phyloP scores from a whole-genome alignment of 2,329 filamentous ascomycete genomes.

The Shiraia bambusicola region DNA sequence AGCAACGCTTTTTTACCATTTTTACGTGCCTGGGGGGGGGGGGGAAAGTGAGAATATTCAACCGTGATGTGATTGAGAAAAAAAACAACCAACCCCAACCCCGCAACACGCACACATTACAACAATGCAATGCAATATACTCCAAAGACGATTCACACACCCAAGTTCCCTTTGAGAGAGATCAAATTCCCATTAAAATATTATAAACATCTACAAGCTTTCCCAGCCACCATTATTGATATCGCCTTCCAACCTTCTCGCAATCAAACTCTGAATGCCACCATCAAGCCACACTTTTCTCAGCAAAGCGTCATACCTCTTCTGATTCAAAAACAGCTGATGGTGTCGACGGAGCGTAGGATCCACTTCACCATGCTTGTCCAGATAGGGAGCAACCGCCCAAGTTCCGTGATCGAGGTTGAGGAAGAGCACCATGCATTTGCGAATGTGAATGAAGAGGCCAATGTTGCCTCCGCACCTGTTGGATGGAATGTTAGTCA shows the following conservation, averaged over 20 bases:
- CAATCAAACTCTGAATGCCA: conserved; percentile 84
- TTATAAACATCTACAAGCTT: conserved; percentile 51
- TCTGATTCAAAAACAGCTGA: conserved; percentile 90
- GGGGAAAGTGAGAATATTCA: too few relatives aligned
- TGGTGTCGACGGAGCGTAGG: conserved; percentile 81
- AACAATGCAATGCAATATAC: too few relatives aligned
- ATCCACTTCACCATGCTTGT: conserved; percentile 94
- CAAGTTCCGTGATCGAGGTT: conserved; percentile 82
- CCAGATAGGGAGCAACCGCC: conserved; percentile 86
- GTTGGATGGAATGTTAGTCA: too few relatives aligned
- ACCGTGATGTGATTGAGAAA: too few relatives aligned
- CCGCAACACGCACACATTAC: too few relatives aligned
- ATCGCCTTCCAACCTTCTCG: conserved; percentile 86
- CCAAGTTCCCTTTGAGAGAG: too few relatives aligned
- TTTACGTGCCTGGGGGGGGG: too few relatives aligned
- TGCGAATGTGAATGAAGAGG: conserved; percentile 95
- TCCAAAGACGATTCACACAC: too few relatives aligned
- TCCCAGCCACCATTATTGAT: conserved; percentile 99
- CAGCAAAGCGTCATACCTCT: conserved; percentile 85
- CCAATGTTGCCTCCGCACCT: conserved; percentile 89
- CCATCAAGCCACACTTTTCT: conserved; percentile 85
- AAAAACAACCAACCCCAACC: too few relatives aligned
- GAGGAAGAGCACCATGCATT: conserved; percentile 87
- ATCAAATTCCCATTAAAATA: background rate
- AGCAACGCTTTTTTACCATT: too few relatives aligned